Evolutionary conservation across 495 filamentous ascomycete species (phyloP), one percentile per base, ranked within the genome.

Genomic region (Hypomontagnella monticulosa): DNA sequence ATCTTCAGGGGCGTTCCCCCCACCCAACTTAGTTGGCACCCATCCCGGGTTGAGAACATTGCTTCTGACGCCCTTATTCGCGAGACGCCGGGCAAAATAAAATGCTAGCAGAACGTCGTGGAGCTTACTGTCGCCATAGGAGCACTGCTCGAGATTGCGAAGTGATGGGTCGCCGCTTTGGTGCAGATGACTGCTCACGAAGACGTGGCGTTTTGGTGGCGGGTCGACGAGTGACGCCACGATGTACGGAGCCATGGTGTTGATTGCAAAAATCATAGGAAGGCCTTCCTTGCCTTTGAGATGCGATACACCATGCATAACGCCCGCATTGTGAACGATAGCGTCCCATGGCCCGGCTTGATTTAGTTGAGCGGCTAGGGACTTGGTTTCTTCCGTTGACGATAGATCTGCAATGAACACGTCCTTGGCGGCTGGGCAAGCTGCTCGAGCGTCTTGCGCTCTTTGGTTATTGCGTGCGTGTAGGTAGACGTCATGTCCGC

Each of bases 21-120:
- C 85, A 8, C 86, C 86, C 84, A 88, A 84, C 71, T 85, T 83
- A 7, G 86, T 89, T 58, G 80, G 74, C 40, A 88, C 85, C 87
- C 86, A 88, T 2, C 87, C 87, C 4, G 87, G 87, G 71, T 85
- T 80, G 67, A 88, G 76, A 4, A 78, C 76, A 18, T 84, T 78
- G 0, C 82, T 80, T 42, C 80, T 72, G 3, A 84, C 76, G 2
- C 82, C 78, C 38, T 50, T 63, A n/a, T 48, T n/a, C 4, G 76
- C 73, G 76, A 83, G 84, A 1, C 76, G 73, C 4, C 82, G 67
- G 1, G 84, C 78, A 62, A 87, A 83, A 8, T 79, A 80, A 56
- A 83, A 84, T 4, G 82, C 79, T 7, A 87, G 74, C 75, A 87
- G 77, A 14, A 82, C 73, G 64, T 84, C 78, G 53, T 85, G 80